Evolutionary conservation across 768 basidiomycete species (phyloP), one percentile per base, ranked within the genome.

Genomic region (Tylopilus felleus): DNA sequence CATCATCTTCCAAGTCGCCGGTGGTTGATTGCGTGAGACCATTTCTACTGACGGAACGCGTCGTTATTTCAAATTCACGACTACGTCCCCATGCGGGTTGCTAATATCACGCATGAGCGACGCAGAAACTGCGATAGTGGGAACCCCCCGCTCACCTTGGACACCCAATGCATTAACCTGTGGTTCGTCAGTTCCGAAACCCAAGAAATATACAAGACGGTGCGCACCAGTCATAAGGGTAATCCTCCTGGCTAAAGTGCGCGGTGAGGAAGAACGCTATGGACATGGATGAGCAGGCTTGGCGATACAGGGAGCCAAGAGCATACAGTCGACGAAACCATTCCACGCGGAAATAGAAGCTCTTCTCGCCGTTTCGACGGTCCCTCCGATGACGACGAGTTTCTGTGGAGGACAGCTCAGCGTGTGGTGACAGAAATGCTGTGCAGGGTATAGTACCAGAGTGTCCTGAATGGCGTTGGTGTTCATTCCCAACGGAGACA

Each of bases 21-120:
- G 85, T 77, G 0, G 87, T 89, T 33, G 80, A 75, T 60, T 85
- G 79, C 47, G 77, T 83, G 60, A 91, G 73, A 45, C 82, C 81
- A 56, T 78, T 81, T 39, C 87, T 82, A 48, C 81, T 79, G 17
- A 81, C 75, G 7, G 87, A 79, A 45, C 90, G 86, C 14, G 91
- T 93, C 14, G 89, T 92, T 58, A 93, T 92, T 69, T 93, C 90
- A 66, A 93, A 93, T 69, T 93, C 91, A 42, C 91, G 80, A 69
- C 89, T 90, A 44, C 86, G 82, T 8, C 88, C 88, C 89, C 90
- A 93, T 22, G 90, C 87, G 13, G 91, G 91, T 86, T 93, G 91
- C 90, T 93, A 69, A 16, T n/a, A 43, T 28, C 38, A 22, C 39
- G 33, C 28, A 43, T 71, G 51, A 72, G 63, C 56, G 42, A 36